Conservation (phyloP, 108 stramenopile genomes). For the Nitzschia sp. region DNA sequence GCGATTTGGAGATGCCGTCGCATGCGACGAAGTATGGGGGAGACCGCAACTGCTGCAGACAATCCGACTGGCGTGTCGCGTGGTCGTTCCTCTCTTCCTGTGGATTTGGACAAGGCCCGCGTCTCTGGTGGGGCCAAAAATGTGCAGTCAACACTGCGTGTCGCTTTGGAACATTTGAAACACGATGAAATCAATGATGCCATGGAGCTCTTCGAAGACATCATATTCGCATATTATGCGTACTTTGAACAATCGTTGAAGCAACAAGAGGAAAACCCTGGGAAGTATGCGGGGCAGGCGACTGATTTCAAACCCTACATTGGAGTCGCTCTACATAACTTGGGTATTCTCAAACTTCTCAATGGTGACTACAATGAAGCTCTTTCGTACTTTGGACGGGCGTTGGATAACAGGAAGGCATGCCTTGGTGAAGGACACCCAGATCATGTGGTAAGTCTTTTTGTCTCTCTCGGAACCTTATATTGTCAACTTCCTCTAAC, state of each 20-base stretch:
- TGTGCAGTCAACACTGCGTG: slow-evolving; percentile 26
- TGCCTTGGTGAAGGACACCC: slow-evolving; percentile 32
- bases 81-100: slow-evolving; percentile 25
- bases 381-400: slow-evolving; percentile 34
- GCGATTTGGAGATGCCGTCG: slow-evolving; percentile 42
- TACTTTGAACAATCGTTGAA: slow-evolving; percentile 39
- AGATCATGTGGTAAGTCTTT: slow-evolving; percentile 41
- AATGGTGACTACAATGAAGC: slow-evolving; percentile 44
- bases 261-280: slow-evolving; percentile 7
- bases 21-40: slow-evolving; percentile 33
- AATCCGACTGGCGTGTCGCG: neutral
- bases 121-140: slow-evolving; percentile 22
- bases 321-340: slow-evolving; percentile 38
- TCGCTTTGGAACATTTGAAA: slow-evolving; percentile 37
- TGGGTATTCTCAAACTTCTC: slow-evolving; percentile 45
- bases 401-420: slow-evolving; percentile 32
- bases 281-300: neutral
- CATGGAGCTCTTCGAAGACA: slow-evolving; percentile 42
- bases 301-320: slow-evolving; percentile 41
- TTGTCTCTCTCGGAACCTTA: slow-evolving; percentile 2
- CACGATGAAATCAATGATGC: slow-evolving; percentile 51
- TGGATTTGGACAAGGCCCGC: slow-evolving; percentile 32
- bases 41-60: slow-evolving; percentile 1
- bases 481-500: slow-evolving; percentile 3
- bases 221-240: slow-evolving; percentile 39